phyloP scores from a whole-genome alignment of 192 early-diverging fungal genomes.

The Thoreauomyces humboldtii region DNA sequence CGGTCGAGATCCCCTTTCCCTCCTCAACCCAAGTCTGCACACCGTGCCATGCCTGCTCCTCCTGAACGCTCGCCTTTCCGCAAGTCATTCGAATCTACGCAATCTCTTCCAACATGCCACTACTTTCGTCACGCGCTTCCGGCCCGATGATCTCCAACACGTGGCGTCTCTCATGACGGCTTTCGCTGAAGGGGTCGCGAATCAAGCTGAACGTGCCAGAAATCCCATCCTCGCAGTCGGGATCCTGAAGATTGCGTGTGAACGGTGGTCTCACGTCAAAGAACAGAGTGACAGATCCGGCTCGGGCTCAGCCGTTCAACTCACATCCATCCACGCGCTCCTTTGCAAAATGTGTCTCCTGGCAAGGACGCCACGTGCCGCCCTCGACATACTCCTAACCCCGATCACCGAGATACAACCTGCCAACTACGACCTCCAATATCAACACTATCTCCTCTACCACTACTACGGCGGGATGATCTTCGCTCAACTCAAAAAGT shows the following conservation, averaged over 20 bases:
- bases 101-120: too few species aligned
- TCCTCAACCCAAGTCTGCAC: too few species aligned
- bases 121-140: too few species aligned
- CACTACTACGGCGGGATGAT: conserved; percentile 78
- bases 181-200: neutral
- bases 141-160: too few species aligned
- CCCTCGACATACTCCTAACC: conserved; percentile 23
- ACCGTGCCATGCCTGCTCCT: too few species aligned
- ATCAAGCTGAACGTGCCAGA: neutral
- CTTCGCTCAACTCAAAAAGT: conserved; percentile 65
- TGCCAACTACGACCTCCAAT: conserved; percentile 9
- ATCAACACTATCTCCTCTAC: conserved; percentile 67
- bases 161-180: too few species aligned
- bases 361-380: conserved; percentile 32
- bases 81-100: too few species aligned
- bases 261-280: conserved; percentile 3
- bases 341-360: conserved; percentile 29
- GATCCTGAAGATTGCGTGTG: neutral
- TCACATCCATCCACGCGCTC: conserved; percentile 34
- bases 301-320: neutral
- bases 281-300: neutral
- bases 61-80: too few species aligned
- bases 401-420: conserved; percentile 30
- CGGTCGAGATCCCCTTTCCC: too few species aligned
- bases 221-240: neutral